phyloP scores from a whole-genome alignment of 192 early-diverging fungal species.

The Backusella tarrabulga region DNA sequence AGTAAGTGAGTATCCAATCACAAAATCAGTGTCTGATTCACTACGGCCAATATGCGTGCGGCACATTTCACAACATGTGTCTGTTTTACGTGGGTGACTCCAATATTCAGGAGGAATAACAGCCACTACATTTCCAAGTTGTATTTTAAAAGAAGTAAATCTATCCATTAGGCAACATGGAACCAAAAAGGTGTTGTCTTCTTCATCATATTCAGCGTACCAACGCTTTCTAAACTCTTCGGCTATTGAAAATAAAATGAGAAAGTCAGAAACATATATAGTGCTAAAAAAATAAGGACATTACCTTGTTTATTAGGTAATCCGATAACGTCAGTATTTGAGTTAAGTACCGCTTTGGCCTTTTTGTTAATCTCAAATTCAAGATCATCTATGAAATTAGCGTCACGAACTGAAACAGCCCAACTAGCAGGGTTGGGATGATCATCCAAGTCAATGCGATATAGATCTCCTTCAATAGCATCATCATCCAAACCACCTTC shows the following conservation, averaged over 20 bases:
- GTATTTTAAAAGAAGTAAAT: constrained; percentile 22
- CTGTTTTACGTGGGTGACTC: constrained; percentile 20
- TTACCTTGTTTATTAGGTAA: constrained; percentile 31
- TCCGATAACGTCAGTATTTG: constrained; percentile 27
- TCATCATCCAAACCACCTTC: constrained; percentile 32
- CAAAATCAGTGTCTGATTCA: constrained; percentile 23
- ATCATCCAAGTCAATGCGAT: constrained; percentile 3
- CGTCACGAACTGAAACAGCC: constrained; percentile 26
- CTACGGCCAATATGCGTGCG: constrained; percentile 16
- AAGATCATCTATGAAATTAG: constrained; percentile 22
- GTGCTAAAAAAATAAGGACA: neutral
- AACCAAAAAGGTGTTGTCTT: constrained; percentile 23
- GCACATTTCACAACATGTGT: constrained; percentile 28
- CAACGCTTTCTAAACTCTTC: constrained; percentile 29
- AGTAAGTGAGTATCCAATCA: constrained; percentile 26
- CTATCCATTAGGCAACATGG: constrained; percentile 29
- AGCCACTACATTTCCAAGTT: constrained; percentile 6
- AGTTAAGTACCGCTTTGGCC: constrained; percentile 33
- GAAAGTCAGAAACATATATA: neutral
- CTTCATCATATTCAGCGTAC: constrained; percentile 19
- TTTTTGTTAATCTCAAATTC: constrained; percentile 6
- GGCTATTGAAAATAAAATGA: constrained; percentile 16
- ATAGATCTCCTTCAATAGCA: constrained; percentile 22
- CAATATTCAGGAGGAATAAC: constrained; percentile 31
- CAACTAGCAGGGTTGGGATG: constrained; percentile 14